Evolutionary conservation across 371 early-diverging fungal species (phyloP), one percentile per base, ranked within the genome.

Genomic region (Parasitella parasitica): DNA sequence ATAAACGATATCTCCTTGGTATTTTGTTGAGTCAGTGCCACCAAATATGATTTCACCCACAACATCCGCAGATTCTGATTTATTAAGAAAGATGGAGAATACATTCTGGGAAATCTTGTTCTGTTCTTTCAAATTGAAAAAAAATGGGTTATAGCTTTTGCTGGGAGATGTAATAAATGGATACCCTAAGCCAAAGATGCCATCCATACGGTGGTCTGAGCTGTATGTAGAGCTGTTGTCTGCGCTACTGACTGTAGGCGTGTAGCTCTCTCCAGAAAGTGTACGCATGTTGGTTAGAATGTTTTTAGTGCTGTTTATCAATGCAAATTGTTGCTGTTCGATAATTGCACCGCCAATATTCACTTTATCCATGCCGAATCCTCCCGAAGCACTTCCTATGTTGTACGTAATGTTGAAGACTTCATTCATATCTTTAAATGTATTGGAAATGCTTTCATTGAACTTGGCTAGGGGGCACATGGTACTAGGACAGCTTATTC

Each of bases 1-100:
- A 27, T 86, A 87, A 7, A 66, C 59, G 43, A 88, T 43, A 1
- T 65, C 56, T 15, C 88, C 88, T 3, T 68, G 63, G 61, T 76
- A 84, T 63, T 82, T 84, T 49, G 75, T 54, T 6, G 51, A 30
- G 54, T 89, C 86, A 13, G 76, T 71, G 0, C 83, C 87, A 12
- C 86, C 86, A 66, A 89, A 78, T 12, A 81, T 77, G 48, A 87
- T 73, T 38, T 86, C 80, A 2, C 87, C 89, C 8, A 76, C 59
- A 51, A 63, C 52, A 8, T 74, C 77, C 9, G 49, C 27, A 4
- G 57, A 30, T 6, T 57, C 52, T 2, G 48, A 63, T n/a, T 46
- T 50, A 26, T 70, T 75, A 20, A 80, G 64, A 35, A 65, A 80
- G 11, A 80, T 69, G 6, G 77, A 75, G 55, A 80, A 80, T 8